phyloP scores from a whole-genome alignment of 2,329 filamentous ascomycete species.

The Clonostachys rhizophaga region DNA sequence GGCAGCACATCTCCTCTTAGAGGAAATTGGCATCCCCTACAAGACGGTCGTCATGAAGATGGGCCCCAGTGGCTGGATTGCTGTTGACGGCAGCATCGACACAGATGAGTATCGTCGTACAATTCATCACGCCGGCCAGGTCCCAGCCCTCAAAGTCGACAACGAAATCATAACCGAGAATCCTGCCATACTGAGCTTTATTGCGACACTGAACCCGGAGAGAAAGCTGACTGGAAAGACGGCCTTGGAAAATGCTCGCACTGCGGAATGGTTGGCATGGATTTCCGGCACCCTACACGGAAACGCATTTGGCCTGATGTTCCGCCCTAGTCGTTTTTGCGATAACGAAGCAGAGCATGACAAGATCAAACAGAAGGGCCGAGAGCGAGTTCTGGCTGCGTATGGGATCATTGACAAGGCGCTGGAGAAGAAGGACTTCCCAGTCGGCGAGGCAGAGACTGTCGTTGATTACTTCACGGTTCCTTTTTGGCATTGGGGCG shows the following conservation, averaged over 20 bases:
- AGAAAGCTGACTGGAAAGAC: constrained; percentile 12
- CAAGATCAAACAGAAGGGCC: not conserved
- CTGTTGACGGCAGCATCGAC: constrained; percentile 22
- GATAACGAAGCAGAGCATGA: constrained; percentile 5
- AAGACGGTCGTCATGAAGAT: constrained; percentile 9
- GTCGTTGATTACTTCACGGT: constrained; percentile 1
- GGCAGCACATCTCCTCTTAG: constrained; percentile 17
- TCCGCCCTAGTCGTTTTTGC: constrained; percentile 17
- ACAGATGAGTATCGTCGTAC: constrained; percentile 14
- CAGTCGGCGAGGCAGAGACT: constrained; percentile 2
- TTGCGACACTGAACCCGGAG: constrained; percentile 13
- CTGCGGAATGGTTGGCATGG: constrained; percentile 23
- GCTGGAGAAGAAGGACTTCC: not conserved
- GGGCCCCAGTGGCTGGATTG: constrained; percentile 7
- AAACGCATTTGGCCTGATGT: constrained; percentile 14
- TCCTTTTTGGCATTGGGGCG: constrained; percentile 2
- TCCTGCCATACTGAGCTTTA: constrained; percentile 22
- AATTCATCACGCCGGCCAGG: constrained; percentile 20
- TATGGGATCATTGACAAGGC: not conserved
- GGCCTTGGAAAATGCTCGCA: constrained; percentile 12
- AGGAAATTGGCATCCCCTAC: constrained; percentile 18
- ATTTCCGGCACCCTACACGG: constrained; percentile 22
- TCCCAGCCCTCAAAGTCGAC: constrained; percentile 21
- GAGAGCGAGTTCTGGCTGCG: not conserved
- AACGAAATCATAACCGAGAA: constrained; percentile 22